Evolutionary conservation across 2,329 filamentous ascomycete genomes (phyloP).

Genomic region (Xylariomycetidae sp.): DNA sequence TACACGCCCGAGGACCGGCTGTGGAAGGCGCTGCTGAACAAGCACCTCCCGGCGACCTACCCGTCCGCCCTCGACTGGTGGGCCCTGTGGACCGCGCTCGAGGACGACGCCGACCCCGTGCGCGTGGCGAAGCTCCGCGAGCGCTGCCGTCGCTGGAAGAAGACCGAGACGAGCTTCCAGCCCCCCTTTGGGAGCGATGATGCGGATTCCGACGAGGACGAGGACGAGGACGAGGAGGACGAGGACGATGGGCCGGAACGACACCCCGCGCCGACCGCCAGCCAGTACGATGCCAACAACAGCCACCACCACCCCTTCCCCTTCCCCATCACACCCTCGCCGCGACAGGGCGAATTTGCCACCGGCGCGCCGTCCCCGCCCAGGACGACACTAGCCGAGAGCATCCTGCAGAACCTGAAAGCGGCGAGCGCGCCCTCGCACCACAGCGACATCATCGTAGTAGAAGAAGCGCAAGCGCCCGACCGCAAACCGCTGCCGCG

Average conservation of each 20-base stretch:
- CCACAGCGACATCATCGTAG: no score
- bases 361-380: no score
- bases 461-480: no score
- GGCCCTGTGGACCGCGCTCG: constrained; percentile 16
- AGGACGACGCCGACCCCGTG: constrained; percentile 5
- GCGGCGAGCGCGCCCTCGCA: no score
- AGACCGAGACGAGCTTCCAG: constrained; percentile 8
- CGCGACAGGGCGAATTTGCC: no score
- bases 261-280: neutral
- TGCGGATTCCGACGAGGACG: constrained; percentile 4
- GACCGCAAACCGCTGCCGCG: no score
- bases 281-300: constrained; percentile 1
- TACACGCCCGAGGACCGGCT: constrained; percentile 20
- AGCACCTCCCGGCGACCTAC: constrained; percentile 9
- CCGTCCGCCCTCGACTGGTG: constrained; percentile 20
- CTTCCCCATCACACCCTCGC: neutral
- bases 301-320: neutral
- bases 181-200: constrained; percentile 5
- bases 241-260: neutral
- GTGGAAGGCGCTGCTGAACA: constrained; percentile 20
- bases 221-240: constrained; percentile 4
- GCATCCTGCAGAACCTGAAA: no score
- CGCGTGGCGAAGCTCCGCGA: constrained; percentile 10
- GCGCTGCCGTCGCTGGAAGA: constrained; percentile 17
- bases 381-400: no score